Evolutionary conservation across 2,329 filamentous ascomycete genomes (phyloP).

Genomic region (Fusarium caatingaense): DNA sequence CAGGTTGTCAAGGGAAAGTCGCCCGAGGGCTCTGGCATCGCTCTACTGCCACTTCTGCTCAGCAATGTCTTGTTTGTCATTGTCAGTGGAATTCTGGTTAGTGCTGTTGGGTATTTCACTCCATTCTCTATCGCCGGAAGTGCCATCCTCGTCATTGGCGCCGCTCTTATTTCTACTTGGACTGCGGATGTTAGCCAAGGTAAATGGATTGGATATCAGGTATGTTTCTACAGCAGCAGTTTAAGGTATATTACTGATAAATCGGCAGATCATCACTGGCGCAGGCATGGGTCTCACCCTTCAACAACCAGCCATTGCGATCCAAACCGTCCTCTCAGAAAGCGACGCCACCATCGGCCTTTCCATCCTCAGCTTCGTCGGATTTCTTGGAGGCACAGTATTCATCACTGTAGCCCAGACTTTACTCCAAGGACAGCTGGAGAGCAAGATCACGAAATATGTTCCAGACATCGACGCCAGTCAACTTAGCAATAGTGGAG

Average conservation of each 20-base stretch:
- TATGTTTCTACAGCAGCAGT: neutral
- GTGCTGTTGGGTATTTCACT: conserved; percentile 3
- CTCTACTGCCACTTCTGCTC: neutral
- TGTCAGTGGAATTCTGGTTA: conserved; percentile 14
- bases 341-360: conserved; percentile 11
- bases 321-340: conserved; percentile 15
- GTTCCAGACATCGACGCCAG: neutral
- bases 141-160: neutral
- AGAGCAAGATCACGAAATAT: neutral
- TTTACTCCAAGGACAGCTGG: conserved; percentile 1
- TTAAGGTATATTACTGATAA: neutral
- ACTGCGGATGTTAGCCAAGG: neutral
- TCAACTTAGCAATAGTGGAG: conserved; percentile 12
- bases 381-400: conserved; percentile 14
- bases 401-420: conserved; percentile 25
- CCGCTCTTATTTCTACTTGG: conserved; percentile 16
- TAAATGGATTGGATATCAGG: conserved; percentile 24
- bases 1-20: conserved; percentile 24
- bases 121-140: conserved; percentile 19
- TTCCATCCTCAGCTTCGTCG: conserved; percentile 15
- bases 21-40: conserved; percentile 1
- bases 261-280: conserved; percentile 3
- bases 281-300: conserved; percentile 13
- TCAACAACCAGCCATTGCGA: conserved; percentile 17
- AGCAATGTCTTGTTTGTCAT: conserved; percentile 22